These are phyloP conservation scores for Cordyceps fumosorosea DNA, from an alignment of 2,329 filamentous ascomycete genomes.

Conservation along the genomic window DNA sequence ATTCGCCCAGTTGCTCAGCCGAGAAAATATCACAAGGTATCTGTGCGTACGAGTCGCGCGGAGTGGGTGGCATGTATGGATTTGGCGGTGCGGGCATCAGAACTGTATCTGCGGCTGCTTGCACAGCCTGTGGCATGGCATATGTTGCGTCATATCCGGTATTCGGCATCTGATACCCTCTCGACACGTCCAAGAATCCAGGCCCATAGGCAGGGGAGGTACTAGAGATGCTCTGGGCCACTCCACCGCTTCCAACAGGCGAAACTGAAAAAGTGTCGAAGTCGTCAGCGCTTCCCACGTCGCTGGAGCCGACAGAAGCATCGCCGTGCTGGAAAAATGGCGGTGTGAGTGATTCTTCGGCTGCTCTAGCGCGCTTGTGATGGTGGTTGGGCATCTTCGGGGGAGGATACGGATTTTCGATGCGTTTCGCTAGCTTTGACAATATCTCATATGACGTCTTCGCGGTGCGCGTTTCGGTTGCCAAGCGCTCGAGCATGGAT, in stretches of 20 bases:
- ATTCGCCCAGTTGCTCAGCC: slow-evolving; percentile 27
- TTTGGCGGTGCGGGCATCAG: slow-evolving; percentile 6
- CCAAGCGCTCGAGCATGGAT: slow-evolving; percentile 27
- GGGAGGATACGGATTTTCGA: slow-evolving; percentile 1
- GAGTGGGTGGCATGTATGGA: slow-evolving; percentile 14
- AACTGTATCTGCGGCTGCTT: background rate
- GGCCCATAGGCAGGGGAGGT: slow-evolving; percentile 5
- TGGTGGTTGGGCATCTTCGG: slow-evolving; percentile 1
- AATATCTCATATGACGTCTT: slow-evolving; percentile 28
- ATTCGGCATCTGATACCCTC: background rate
- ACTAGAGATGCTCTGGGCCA: background rate
- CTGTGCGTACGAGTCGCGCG: slow-evolving; percentile 13
- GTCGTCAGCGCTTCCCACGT: slow-evolving; percentile 10
- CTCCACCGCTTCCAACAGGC: background rate
- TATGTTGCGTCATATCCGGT: slow-evolving; percentile 2
- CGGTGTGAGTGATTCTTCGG: slow-evolving; percentile 14
- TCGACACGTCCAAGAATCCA: background rate
- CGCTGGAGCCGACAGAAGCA: slow-evolving; percentile 3
- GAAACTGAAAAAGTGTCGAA: slow-evolving; percentile 3
- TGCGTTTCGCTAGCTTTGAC: slow-evolving; percentile 22
- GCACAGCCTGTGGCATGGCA: background rate
- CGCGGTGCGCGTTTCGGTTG: slow-evolving; percentile 25
- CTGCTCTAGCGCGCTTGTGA: slow-evolving; percentile 11
- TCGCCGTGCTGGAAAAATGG: slow-evolving; percentile 8
- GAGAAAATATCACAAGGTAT: slow-evolving; percentile 23